A percentile compares a stretch with the other conserved stretches of the same genome.
These are phyloP conservation scores for Pinus albicaulis DNA, from an alignment of 75 land plant genomes.

Conservation along the genomic window DNA sequence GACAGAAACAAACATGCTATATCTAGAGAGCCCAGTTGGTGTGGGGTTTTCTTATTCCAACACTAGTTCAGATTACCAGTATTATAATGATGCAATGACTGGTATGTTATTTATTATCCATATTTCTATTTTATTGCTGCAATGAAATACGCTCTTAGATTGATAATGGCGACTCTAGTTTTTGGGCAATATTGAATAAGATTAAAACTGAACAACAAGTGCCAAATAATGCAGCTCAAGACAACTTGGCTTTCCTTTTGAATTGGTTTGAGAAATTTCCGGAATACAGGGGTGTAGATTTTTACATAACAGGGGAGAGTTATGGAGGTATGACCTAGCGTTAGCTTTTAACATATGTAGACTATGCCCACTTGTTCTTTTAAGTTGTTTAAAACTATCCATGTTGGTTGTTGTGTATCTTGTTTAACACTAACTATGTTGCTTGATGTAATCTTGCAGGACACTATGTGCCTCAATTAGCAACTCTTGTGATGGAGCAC, in stretches of 20 bases:
- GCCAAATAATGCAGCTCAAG: constrained; percentile 10
- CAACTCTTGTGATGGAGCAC: constrained; percentile 32
- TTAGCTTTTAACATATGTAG: background rate
- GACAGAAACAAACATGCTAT: constrained; percentile 13
- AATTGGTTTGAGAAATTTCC: constrained; percentile 21
- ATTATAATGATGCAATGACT: background rate
- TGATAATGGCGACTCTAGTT: no score
- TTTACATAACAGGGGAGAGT: constrained; percentile 26
- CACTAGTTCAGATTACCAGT: background rate
- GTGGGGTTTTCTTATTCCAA: constrained; percentile 16
- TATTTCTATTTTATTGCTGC: no score
- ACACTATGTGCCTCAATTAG: no score
- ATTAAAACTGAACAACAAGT: background rate
- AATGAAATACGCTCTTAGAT: no score
- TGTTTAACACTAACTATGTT: no score
- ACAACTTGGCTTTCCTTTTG: constrained; percentile 16
- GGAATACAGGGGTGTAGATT: constrained; percentile 10
- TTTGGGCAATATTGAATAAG: background rate
- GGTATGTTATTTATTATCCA: no score
- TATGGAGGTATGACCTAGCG: constrained; percentile 17
- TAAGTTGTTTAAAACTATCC: background rate
- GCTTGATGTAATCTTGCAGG: no score
- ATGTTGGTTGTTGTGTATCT: background rate
- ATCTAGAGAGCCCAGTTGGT: constrained; percentile 8
- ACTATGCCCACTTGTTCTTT: background rate